Base-by-base conservation (phyloP, 2,329 filamentous ascomycete species). In the Neonectria faginata region DNA sequence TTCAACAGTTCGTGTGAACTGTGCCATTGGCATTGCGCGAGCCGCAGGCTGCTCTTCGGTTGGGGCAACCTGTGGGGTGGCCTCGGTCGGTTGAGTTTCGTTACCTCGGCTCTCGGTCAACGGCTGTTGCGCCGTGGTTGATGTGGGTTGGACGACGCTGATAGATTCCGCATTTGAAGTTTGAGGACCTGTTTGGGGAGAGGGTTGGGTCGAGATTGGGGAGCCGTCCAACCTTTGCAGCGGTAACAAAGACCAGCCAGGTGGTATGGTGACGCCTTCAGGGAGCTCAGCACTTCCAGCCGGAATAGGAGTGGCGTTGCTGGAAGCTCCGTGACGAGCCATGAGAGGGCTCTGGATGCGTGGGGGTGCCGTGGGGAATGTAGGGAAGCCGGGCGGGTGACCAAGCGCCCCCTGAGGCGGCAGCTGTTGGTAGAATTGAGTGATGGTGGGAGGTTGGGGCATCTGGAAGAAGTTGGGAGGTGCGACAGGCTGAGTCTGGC, bases 201-300 rank as follows among this genome's bases (percentile, higher is more conserved):
- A 72, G 18, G 50, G 75, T 14, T 74, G 72, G 3, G 69, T 69
- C 20, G 70, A 73, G 18, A 20, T 48, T 39, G 66, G 62, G 16
- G 62, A 56, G 8, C 78, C 80, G 55, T 86, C 84, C 9, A 87
- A 69, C 25, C 86, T 82, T 67, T 89, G 85, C 2, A 91, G 80
- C 25, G 89, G 89, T 50, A 91, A 78, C 42, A 91, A 77, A 22
- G 87, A 86, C 89, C 89, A 91, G 5, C 89, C 89, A 29, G 85
- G 82, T 2, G 89, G 89, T 20, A 91, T 83, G 5, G 85, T 82
- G n/a, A 91, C 82, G 6, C 89, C 89, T 58, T 88, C 84, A 0
- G 89, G 89, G 9, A 91, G 80, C 8, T 89, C 87, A 20, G 85
- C 76, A 69, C 87, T 89, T 18, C 88, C 88, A 3, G 88, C 80